Evolutionary conservation across 73 alveolate genomes (phyloP).

Genomic region (Tetrahymena malaccensis): DNA sequence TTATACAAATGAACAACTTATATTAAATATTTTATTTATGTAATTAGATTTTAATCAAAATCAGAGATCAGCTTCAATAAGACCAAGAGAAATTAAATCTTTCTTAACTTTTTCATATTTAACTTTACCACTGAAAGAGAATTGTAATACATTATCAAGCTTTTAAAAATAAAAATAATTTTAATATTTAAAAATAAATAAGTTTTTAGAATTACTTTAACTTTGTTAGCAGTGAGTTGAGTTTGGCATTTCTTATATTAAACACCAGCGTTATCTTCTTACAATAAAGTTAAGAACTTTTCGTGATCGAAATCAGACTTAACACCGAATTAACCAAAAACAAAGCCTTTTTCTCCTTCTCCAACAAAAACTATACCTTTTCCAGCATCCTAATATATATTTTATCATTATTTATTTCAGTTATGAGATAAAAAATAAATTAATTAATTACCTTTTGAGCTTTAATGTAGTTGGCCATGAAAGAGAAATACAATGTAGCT

Average conservation of each 20-base stretch:
- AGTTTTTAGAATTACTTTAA: not conserved
- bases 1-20: not conserved
- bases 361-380: not conserved
- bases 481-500: conserved; percentile 66
- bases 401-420: not conserved
- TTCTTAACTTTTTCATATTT: not conserved
- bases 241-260: not conserved
- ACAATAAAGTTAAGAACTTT: not conserved
- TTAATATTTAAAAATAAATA: no score
- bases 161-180: not conserved
- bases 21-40: no score
- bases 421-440: not conserved
- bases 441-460: not conserved
- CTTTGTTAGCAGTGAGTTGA: not conserved
- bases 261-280: not conserved
- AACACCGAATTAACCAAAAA: not conserved
- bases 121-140: not conserved
- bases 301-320: not conserved
- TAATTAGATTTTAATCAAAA: no score
- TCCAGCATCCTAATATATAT: not conserved
- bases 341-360: not conserved
- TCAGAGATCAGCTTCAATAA: not conserved
- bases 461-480: conserved; percentile 6
- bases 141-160: not conserved
- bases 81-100: not conserved